Base-by-base conservation (phyloP, 129 eudicot species). In the Sambucus nigra region DNA sequence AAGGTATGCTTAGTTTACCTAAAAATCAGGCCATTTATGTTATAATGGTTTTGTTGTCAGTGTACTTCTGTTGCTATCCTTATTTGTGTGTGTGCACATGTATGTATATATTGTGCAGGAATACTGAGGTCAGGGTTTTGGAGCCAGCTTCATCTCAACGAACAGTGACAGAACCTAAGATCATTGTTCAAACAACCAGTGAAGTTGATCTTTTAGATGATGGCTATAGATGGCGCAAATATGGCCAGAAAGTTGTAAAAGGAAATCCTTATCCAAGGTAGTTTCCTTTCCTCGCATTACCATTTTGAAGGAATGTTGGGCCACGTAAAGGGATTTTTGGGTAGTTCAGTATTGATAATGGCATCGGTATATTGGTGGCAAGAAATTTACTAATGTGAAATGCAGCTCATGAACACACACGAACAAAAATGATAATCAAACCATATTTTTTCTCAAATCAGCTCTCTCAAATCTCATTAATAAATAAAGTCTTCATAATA, bases 191-290 rank as follows among this genome's bases (percentile, higher is more conserved):
- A 59, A 84, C 97, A 47, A 88, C 97, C 12, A 88, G 97, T 64
- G 97, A 88, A 73, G 82, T 88, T 68, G 97, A 88, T 71, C 97
- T 88, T 68, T 79, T 88, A 55, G 97, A 88, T 54, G 97, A 88
- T 55, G 97, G 97, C 46, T 88, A 80, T 65, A 73, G 94, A 68
- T 88, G 96, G 96, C 83, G 96, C 45, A 88, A 87, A 75, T 87
- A 87, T 66, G 96, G 96, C 25, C 96, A 87, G 70, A 87, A 87
- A 70, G 94, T 82, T 66, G 96, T 87, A 48, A 87, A 87, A 74
- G 96, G 96, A 47, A 87, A 87, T 66, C 96, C 96, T 61, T 78
- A 88, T 69, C 96, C 97, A 55, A 81, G 97, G 97, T 83, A 57
- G 46, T 3, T 23, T n/a, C 21, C 31, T 28, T 39, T 45, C 14